Evolutionary conservation across 495 filamentous ascomycete genomes (phyloP).

Genomic region (Aspergillus sclerotioniger): DNA sequence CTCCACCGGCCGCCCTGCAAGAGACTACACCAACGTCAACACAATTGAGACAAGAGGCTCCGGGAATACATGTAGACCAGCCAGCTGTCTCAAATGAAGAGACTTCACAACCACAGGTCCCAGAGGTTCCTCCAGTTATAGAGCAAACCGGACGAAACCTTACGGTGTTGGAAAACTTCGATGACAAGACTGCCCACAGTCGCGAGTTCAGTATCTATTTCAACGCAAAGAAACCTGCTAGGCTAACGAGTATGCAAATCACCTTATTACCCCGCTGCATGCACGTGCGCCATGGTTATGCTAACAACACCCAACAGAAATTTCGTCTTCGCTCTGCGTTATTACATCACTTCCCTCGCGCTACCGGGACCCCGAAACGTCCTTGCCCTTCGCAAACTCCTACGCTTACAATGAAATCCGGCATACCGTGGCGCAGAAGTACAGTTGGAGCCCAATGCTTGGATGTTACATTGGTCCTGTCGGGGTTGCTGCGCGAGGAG

Average conservation of each 20-base stretch:
- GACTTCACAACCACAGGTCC: constrained; percentile 22
- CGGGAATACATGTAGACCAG: constrained; percentile 15
- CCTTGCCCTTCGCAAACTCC: constrained; percentile 69
- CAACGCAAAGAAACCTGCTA: constrained; percentile 49
- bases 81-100: constrained; percentile 15
- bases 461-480: constrained; percentile 70
- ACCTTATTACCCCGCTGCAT: neutral
- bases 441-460: constrained; percentile 71
- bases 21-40: constrained; percentile 12
- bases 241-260: constrained; percentile 45
- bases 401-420: constrained; percentile 73
- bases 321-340: constrained; percentile 60
- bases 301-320: constrained; percentile 32
- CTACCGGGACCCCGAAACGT: constrained; percentile 75
- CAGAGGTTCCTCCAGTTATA: constrained; percentile 38
- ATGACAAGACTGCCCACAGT: constrained; percentile 49
- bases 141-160: constrained; percentile 52
- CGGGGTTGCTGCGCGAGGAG: constrained; percentile 60
- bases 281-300: neutral
- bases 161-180: constrained; percentile 56
- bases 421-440: constrained; percentile 55
- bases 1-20: constrained; percentile 7
- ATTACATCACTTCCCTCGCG: constrained; percentile 77
- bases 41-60: constrained; percentile 19
- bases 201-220: constrained; percentile 52